Base-by-base conservation (phyloP, 441 rosid genomes). In the Pelargonium australe region DNA sequence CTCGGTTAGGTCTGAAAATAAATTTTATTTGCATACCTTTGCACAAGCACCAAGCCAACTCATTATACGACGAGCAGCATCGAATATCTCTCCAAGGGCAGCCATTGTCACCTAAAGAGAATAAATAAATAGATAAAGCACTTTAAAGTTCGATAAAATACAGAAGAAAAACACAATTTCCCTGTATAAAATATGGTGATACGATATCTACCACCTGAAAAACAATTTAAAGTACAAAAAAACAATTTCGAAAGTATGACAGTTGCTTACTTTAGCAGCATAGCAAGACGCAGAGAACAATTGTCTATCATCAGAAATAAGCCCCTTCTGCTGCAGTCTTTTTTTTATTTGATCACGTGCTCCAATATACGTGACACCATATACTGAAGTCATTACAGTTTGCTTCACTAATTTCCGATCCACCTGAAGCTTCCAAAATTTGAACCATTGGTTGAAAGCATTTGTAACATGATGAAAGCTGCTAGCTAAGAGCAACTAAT, bases 321-420 rank as follows among this genome's bases (percentile, higher is more conserved):
- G 87, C 72, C 96, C 97, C 80, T 88, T 89, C 84, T 91, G 97
- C 83, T 85, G 87, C 76, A 94, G 85, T 82, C 97, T 86, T 84
- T 85, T 82, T 82, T 85, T 89, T 80, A 91, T 94, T 75, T 94
- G 99, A 75, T 91, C 97, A 66, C 99, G 96, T 51, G 99, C 99
- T 58, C 99, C 99, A 60, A 89, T 87, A 81, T 80, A 94, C 64
- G 99, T 94, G 69, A 94, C 99, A 76, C 97, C 99, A 87, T 94
- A 94, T 44, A 94, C 99, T 69, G 99, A 94, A 71, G 99, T 94
- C 99, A 94, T 94, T 75, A 94, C 99, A 0, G 99, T 94, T 76
- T 94, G 99, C 70, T 91, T 91, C 65, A 94, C 96, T 78, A 94
- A 77, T 81, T 91, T 94, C 70, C 97, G 79, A 78, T 94, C 97